A percentile compares a stretch with the other conserved stretches of the same genome.
Conservation (phyloP, 148 eudicot species). For the Vaccinium vitisidaea region DNA sequence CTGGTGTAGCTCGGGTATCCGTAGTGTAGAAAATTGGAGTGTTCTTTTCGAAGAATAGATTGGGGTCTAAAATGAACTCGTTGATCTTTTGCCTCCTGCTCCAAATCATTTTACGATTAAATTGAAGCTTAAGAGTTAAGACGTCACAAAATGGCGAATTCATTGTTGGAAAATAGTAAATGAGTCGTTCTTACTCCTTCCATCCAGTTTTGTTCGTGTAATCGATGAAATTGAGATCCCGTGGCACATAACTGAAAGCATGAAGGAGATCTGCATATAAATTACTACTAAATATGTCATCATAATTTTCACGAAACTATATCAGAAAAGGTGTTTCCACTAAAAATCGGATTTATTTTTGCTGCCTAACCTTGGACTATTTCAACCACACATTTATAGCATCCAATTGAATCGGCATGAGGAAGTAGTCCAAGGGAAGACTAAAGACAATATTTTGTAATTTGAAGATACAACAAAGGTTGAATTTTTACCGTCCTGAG, state of each 20-base stretch:
- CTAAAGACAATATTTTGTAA: too few species aligned
- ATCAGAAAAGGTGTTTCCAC: neutral
- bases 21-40: slow-evolving; percentile 21
- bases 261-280: slow-evolving; percentile 38
- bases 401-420: too few species aligned
- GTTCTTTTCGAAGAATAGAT: slow-evolving; percentile 21
- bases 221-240: slow-evolving; percentile 35
- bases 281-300: neutral
- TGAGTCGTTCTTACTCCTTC: slow-evolving; percentile 21
- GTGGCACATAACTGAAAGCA: slow-evolving; percentile 35
- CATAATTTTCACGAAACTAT: neutral
- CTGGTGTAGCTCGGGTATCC: slow-evolving; percentile 30
- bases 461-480: neutral
- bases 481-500: slow-evolving; percentile 37
- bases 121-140: neutral
- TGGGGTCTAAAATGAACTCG: slow-evolving; percentile 31
- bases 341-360: neutral
- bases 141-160: neutral
- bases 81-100: slow-evolving; percentile 27
- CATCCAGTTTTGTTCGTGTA: slow-evolving; percentile 22
- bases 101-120: neutral
- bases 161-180: neutral
- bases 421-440: neutral
- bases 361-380: too few species aligned
- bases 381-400: too few species aligned